phyloP scores from a whole-genome alignment of 2,329 filamentous ascomycete species.

The Talaromyces sp. region DNA sequence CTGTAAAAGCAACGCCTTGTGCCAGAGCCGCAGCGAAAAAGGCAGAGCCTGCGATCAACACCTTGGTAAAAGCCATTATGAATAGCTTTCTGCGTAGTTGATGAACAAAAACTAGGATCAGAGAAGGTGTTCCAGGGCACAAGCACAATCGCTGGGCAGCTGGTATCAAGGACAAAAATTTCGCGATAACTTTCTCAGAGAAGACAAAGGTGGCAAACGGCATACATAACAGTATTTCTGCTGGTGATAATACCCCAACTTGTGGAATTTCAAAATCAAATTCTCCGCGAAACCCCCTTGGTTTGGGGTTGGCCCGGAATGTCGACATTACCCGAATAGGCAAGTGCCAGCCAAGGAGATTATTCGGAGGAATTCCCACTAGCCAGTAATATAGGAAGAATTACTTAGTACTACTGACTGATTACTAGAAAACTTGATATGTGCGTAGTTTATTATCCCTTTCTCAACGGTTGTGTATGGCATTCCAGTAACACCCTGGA shows the following conservation, averaged over 20 bases:
- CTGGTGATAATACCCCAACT: not conserved
- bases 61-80: constrained; percentile 48
- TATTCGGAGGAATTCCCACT: not conserved
- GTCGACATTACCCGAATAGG: not conserved
- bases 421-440: not conserved
- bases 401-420: too few relatives aligned
- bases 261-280: not conserved
- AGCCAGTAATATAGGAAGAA: not conserved
- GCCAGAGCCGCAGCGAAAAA: constrained; percentile 43
- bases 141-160: not conserved
- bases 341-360: not conserved
- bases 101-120: not conserved
- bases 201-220: not conserved
- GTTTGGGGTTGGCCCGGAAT: not conserved
- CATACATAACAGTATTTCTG: not conserved
- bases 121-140: not conserved
- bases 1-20: constrained; percentile 47
- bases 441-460: not conserved
- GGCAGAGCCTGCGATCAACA: constrained; percentile 42
- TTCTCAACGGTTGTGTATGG: not conserved
- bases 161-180: not conserved
- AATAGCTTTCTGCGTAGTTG: not conserved
- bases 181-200: not conserved
- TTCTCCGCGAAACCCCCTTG: not conserved
- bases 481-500: not conserved